These are phyloP conservation scores for Verticillium zaregamsianum DNA, from an alignment of 2,329 filamentous ascomycete species.

Conservation along the genomic window DNA sequence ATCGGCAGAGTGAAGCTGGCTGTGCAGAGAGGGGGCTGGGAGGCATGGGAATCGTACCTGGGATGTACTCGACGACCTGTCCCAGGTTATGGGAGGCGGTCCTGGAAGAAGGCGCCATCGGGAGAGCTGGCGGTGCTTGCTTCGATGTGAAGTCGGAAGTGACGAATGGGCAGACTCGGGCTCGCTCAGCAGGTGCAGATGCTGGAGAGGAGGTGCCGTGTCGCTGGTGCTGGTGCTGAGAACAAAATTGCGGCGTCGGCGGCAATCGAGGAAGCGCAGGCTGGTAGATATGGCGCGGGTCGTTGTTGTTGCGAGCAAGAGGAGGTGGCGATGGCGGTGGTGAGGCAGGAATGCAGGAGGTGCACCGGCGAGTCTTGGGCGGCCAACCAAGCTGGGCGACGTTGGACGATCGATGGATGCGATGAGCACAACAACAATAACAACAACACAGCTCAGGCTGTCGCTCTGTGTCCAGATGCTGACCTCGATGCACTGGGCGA, in stretches of 20 bases:
- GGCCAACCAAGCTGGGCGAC: neutral
- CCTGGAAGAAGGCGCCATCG: slow-evolving; percentile 48
- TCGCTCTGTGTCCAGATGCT: neutral
- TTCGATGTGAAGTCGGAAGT: neutral
- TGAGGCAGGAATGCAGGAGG: neutral
- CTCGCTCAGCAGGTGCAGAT: neutral
- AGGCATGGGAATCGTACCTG: slow-evolving; percentile 56
- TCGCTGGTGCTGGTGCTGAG: neutral
- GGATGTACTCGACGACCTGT: slow-evolving; percentile 94
- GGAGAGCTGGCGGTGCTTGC: slow-evolving; percentile 10
- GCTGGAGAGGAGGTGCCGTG: neutral
- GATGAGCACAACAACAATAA: neutral
- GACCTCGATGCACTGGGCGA: neutral
- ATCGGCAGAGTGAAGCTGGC: slow-evolving; percentile 2
- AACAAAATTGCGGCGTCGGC: neutral
- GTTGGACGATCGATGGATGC: neutral
- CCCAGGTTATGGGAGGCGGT: slow-evolving; percentile 58
- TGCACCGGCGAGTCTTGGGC: neutral
- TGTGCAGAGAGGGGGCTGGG: slow-evolving; percentile 1
- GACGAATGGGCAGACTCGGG: neutral
- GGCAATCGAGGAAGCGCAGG: neutral
- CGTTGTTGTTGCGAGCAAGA: neutral
- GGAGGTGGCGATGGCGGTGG: neutral
- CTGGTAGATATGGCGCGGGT: neutral
- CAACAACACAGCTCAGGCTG: neutral